Conservation (phyloP, 129 eudicot genomes). For the Ambrosia trifida region DNA sequence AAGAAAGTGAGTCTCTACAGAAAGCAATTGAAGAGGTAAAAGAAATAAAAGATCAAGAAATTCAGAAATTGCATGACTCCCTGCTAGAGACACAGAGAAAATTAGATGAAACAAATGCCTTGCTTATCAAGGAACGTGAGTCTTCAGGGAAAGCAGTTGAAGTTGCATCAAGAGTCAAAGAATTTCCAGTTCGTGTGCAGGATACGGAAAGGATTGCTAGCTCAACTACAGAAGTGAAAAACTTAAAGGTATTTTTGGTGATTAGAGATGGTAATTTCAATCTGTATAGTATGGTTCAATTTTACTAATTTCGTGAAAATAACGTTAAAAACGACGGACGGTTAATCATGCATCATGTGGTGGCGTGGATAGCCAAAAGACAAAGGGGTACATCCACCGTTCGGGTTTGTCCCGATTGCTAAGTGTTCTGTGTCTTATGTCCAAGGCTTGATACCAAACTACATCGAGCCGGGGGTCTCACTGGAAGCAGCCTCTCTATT, state of each 20-base stretch:
- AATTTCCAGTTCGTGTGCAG: constrained; percentile 78
- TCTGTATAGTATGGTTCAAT: background rate
- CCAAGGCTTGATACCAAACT: no score
- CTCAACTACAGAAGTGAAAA: constrained; percentile 69
- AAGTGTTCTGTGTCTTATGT: no score
- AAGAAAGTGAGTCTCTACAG: constrained; percentile 72
- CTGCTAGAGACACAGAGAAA: constrained; percentile 63
- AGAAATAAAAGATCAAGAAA: constrained; percentile 52
- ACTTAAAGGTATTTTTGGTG: constrained; percentile 64
- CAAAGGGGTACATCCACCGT: no score
- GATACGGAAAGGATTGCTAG: constrained; percentile 76
- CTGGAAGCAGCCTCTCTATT: no score
- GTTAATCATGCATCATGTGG: no score
- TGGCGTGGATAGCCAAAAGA: no score
- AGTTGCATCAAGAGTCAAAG: constrained; percentile 71
- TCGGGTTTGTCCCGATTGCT: no score
- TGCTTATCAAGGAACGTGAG: constrained; percentile 72
- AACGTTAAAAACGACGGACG: no score
- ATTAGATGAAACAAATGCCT: constrained; percentile 67
- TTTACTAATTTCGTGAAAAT: no score
- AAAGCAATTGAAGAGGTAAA: constrained; percentile 78
- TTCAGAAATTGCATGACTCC: constrained; percentile 66
- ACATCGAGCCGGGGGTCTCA: no score
- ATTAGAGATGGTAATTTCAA: constrained; percentile 1
- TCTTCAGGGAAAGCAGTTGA: constrained; percentile 68